Conservation (phyloP, 192 early-diverging fungal species). For the Umbelopsis ramanniana region DNA sequence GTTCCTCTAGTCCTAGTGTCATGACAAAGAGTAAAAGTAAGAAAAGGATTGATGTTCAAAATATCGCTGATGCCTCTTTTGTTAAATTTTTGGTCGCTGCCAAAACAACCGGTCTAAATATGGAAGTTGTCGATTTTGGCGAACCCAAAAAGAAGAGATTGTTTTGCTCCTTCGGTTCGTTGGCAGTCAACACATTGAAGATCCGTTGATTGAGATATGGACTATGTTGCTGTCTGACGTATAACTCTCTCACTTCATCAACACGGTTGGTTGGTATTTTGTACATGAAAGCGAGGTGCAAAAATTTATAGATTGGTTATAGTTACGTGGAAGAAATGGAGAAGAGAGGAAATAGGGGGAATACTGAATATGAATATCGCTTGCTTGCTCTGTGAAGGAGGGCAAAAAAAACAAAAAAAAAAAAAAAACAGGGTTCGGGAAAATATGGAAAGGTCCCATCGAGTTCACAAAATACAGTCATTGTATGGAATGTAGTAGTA, state of each 20-base stretch:
- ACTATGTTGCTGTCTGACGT: not conserved
- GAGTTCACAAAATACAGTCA: not conserved
- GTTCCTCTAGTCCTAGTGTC: not conserved
- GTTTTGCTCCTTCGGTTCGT: too few species aligned
- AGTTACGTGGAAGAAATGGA: not conserved
- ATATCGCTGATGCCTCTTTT: slow-evolving; percentile 22
- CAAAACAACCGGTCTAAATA: slow-evolving; percentile 23
- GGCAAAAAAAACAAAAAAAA: not conserved
- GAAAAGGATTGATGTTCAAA: slow-evolving; percentile 16
- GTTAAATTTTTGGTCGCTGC: slow-evolving; percentile 22
- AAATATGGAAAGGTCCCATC: not conserved
- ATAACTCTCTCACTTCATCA: not conserved
- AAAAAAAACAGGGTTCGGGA: not conserved
- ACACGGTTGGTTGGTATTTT: not conserved
- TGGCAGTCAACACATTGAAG: too few species aligned
- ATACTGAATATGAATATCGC: slow-evolving; percentile 1
- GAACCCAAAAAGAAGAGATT: not conserved
- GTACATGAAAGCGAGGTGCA: not conserved
- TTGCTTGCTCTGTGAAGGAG: not conserved
- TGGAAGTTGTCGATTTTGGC: slow-evolving; percentile 7
- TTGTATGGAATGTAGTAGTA: not conserved
- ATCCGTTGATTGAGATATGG: too few species aligned
- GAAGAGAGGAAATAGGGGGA: not conserved
- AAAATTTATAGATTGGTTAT: not conserved
- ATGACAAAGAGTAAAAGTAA: slow-evolving; percentile 10